phyloP scores from a whole-genome alignment of 2,329 filamentous ascomycete genomes.

The Clarireedia monteithiana region DNA sequence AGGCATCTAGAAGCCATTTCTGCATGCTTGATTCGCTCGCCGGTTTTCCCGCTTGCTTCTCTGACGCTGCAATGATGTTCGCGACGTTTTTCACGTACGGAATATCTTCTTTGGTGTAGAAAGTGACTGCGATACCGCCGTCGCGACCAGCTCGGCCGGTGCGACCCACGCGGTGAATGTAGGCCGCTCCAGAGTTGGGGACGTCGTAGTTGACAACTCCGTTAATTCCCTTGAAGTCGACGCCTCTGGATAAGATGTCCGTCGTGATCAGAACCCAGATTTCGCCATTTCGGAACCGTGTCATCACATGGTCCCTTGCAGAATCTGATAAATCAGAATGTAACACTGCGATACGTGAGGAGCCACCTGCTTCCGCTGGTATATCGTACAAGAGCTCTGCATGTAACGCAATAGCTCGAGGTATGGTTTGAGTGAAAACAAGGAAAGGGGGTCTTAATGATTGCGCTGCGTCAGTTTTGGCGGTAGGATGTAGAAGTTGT shows the following conservation, averaged over 20 bases:
- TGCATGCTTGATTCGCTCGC: slow-evolving; percentile 53
- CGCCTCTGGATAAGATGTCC: slow-evolving; percentile 81
- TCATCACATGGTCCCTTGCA: slow-evolving; percentile 73
- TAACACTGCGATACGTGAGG: slow-evolving; percentile 77
- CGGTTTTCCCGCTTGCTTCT: slow-evolving; percentile 56
- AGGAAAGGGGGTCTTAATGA: slow-evolving; percentile 77
- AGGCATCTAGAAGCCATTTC: slow-evolving; percentile 79
- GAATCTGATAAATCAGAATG: slow-evolving; percentile 78
- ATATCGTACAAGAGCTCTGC: slow-evolving; percentile 93
- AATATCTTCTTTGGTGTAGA: slow-evolving; percentile 94
- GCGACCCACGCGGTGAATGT: slow-evolving; percentile 87
- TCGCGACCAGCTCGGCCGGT: slow-evolving; percentile 83
- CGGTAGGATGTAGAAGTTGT: slow-evolving; percentile 74
- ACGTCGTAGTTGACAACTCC: slow-evolving; percentile 98
- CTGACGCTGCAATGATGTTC: slow-evolving; percentile 80
- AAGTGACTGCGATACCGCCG: slow-evolving; percentile 84
- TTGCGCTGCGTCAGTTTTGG: slow-evolving; percentile 38
- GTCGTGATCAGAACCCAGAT: slow-evolving; percentile 97
- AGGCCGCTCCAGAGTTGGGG: slow-evolving; percentile 79
- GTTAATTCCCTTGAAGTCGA: slow-evolving; percentile 93
- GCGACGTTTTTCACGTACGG: slow-evolving; percentile 84
- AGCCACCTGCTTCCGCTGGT: slow-evolving; percentile 76
- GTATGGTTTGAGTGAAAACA: slow-evolving; percentile 94
- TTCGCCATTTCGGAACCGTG: slow-evolving; percentile 81
- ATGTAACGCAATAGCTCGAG: slow-evolving; percentile 78